A percentile compares a stretch with the other conserved stretches of the same genome.
These are phyloP conservation scores for Pseudohalonectria lignicola DNA, from an alignment of 2,329 filamentous ascomycete genomes.

Conservation along the genomic window DNA sequence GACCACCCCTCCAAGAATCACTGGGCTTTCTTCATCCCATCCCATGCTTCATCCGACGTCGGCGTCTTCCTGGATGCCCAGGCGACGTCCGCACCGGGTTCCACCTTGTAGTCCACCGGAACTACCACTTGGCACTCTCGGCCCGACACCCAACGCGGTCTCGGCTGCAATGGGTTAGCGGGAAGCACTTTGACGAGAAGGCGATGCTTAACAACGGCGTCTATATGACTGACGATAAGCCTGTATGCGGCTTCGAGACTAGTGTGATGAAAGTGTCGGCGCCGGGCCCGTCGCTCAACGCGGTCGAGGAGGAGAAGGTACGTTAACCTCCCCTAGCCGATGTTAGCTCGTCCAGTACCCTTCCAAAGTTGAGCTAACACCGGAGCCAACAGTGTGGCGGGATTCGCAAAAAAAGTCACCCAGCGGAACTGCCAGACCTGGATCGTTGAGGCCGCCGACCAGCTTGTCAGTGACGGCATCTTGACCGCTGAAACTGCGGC, in stretches of 20 bases:
- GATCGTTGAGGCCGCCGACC: constrained; percentile 3
- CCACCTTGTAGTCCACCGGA: no score
- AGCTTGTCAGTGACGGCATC: not conserved
- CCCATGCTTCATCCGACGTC: no score
- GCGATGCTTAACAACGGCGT: not conserved
- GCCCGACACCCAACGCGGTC: no score
- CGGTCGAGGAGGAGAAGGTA: not conserved
- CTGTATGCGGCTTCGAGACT: not conserved
- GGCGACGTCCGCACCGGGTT: no score
- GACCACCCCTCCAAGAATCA: no score
- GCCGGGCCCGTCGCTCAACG: not conserved
- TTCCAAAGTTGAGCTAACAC: not conserved
- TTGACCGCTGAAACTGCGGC: not conserved
- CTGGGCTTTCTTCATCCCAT: no score
- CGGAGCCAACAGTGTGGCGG: not conserved
- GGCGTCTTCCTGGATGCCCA: no score
- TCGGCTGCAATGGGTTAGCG: not conserved
- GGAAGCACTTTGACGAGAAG: not conserved
- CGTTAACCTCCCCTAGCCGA: not conserved
- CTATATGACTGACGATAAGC: not conserved
- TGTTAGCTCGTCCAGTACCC: not conserved
- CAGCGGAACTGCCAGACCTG: constrained; percentile 2
- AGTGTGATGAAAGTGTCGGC: not conserved
- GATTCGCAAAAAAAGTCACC: not conserved
- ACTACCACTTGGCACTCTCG: no score